These are phyloP conservation scores for Sextonia rubra DNA, from an alignment of 164 flowering plant species.

Conservation along the genomic window DNA sequence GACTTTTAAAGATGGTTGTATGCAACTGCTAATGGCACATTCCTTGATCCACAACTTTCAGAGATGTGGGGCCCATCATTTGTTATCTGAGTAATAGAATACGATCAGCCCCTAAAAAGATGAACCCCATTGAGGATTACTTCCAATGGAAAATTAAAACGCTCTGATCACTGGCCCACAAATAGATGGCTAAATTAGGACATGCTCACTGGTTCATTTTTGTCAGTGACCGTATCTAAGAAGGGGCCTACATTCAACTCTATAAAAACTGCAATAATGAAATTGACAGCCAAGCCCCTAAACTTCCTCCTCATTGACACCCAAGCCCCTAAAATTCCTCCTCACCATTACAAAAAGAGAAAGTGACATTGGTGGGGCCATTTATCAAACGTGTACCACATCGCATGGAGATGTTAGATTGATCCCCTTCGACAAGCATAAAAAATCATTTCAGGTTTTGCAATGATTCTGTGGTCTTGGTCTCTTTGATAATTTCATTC, in stretches of 20 bases:
- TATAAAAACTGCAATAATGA: background rate
- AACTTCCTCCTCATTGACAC: no score
- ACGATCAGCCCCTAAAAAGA: no score
- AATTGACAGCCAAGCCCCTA: background rate
- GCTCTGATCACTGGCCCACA: no score
- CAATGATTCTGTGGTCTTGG: background rate
- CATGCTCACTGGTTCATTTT: no score
- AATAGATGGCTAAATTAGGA: no score
- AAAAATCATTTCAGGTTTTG: background rate
- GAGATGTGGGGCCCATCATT: no score
- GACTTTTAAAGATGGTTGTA: no score
- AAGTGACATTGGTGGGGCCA: background rate
- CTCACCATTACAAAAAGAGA: background rate
- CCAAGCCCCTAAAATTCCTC: background rate
- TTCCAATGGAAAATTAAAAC: no score
- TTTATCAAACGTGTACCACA: background rate
- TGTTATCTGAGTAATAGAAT: no score
- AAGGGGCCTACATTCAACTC: background rate
- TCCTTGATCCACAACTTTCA: no score
- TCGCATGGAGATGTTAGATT: background rate
- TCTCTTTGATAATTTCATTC: no score
- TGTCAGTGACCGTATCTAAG: background rate
- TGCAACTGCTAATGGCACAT: no score
- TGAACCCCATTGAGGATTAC: background rate
- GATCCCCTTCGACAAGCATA: background rate